Evolutionary conservation across 2,329 filamentous ascomycete genomes (phyloP).

Genomic region (Alternaria consortialis): DNA sequence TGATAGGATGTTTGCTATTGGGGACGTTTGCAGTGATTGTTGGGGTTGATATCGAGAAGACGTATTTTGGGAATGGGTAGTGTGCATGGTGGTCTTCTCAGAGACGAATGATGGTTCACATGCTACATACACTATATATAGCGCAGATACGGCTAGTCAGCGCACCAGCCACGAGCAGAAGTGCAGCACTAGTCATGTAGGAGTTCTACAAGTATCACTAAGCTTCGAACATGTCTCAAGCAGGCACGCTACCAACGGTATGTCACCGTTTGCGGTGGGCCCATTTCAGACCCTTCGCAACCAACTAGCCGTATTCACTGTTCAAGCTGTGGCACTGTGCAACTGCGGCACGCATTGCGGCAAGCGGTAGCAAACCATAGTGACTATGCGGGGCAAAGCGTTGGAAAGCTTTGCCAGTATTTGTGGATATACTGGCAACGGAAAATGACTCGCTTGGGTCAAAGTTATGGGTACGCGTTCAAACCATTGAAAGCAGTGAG

Average conservation of each 20-base stretch:
- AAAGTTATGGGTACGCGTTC: not conserved
- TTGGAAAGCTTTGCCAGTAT: not conserved
- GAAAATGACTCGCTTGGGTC: not conserved
- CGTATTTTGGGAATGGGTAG: constrained; percentile 5
- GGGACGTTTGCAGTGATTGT: constrained; percentile 30
- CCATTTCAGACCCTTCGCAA: not conserved
- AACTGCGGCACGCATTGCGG: not conserved
- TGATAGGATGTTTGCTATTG: constrained; percentile 50
- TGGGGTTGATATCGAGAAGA: constrained; percentile 30
- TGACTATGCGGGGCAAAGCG: not conserved
- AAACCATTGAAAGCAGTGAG: not conserved
- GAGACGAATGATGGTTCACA: not conserved
- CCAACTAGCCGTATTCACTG: not conserved
- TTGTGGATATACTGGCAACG: not conserved
- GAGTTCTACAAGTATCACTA: not conserved
- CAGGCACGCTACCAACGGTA: not conserved
- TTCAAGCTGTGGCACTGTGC: not conserved
- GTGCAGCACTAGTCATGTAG: not conserved
- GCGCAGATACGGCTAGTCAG: not conserved
- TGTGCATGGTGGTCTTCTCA: not conserved
- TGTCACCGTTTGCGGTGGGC: not conserved
- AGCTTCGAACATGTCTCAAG: not conserved
- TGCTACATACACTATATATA: not conserved
- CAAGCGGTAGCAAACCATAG: not conserved
- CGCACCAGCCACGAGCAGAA: not conserved